Percentiles rank a stretch among this genome's conserved stretches.
phyloP scores from a whole-genome alignment of 2,329 filamentous ascomycete genomes.

The Cercospora berteroae region DNA sequence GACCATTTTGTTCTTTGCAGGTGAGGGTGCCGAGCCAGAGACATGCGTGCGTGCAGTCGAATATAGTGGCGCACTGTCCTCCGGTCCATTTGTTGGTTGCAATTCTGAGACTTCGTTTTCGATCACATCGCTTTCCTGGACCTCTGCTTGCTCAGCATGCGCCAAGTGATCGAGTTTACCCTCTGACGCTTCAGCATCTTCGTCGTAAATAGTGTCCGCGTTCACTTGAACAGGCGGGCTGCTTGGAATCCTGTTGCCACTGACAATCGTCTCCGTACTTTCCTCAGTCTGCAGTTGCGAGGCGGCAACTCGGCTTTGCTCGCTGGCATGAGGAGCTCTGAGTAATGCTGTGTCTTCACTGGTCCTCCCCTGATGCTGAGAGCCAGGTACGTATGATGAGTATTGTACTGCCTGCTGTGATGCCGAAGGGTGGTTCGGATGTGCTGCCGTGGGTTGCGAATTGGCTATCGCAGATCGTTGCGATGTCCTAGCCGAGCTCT shows the following conservation, averaged over 20 bases:
- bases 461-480: slow-evolving; percentile 46
- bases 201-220: slow-evolving; percentile 26
- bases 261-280: neutral
- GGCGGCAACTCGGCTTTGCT: slow-evolving; percentile 17
- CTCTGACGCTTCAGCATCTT: slow-evolving; percentile 24
- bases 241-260: slow-evolving; percentile 32
- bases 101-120: slow-evolving; percentile 2
- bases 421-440: neutral
- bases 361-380: slow-evolving; percentile 36
- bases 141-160: slow-evolving; percentile 25
- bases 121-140: slow-evolving; percentile 36
- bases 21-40: slow-evolving; percentile 31
- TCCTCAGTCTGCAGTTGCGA: slow-evolving; percentile 19
- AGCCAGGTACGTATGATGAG: slow-evolving; percentile 39
- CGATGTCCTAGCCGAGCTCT: slow-evolving; percentile 20
- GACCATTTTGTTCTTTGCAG: slow-evolving; percentile 20
- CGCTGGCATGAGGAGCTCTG: slow-evolving; percentile 25
- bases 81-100: neutral
- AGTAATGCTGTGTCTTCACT: slow-evolving; percentile 33
- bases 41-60: slow-evolving; percentile 44
- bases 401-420: slow-evolving; percentile 30
- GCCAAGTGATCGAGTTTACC: slow-evolving; percentile 16
- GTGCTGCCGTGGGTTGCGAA: slow-evolving; percentile 40
- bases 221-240: slow-evolving; percentile 34
- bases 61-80: slow-evolving; percentile 23